A percentile compares a stretch with the other conserved stretches of the same genome.
phyloP scores from a whole-genome alignment of 306 rosid species.

The Luffa acutangula region DNA sequence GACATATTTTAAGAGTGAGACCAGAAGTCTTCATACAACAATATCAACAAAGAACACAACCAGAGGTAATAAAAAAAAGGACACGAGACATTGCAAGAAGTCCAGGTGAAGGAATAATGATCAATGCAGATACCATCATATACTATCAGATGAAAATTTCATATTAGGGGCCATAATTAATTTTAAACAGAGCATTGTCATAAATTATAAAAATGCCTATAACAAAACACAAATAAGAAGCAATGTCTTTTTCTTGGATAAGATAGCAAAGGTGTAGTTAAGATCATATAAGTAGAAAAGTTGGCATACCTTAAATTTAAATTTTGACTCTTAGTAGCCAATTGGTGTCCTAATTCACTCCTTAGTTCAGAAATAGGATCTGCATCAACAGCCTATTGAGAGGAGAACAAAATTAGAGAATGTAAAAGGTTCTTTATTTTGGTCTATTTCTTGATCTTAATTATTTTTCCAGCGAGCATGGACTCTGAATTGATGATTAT shows the following conservation, averaged over 20 bases:
- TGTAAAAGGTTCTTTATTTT: background rate
- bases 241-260: background rate
- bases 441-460: background rate
- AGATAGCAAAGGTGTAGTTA: background rate
- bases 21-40: background rate
- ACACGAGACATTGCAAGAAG: background rate
- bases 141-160: background rate
- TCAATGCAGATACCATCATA: background rate
- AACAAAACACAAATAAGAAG: background rate
- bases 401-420: constrained; percentile 5
- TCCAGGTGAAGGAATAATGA: background rate
- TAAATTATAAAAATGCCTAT: background rate
- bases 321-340: constrained; percentile 63
- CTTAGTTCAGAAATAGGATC: constrained; percentile 56
- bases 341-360: constrained; percentile 80
- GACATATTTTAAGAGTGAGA: background rate
- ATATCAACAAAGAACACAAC: background rate
- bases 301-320: constrained; percentile 46
- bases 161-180: background rate
- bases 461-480: background rate
- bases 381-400: constrained; percentile 61
- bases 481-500: background rate
- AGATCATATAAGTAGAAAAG: background rate
- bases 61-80: background rate
- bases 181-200: background rate